phyloP scores from a whole-genome alignment of 306 rosid genomes.

The Hippophae tibetana region DNA sequence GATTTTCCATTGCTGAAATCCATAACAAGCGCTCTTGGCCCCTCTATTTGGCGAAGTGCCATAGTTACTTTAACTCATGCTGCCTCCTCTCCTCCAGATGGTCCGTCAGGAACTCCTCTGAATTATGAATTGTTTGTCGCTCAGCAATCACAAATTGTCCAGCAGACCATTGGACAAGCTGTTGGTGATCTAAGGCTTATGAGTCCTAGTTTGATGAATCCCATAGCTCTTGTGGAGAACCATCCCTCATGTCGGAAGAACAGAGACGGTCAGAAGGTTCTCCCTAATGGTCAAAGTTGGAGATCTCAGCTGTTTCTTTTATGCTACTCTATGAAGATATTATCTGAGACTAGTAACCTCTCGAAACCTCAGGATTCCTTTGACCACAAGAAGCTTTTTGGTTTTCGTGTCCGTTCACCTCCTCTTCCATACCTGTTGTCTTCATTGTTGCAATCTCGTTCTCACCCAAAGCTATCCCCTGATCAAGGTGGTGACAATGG shows the following conservation, averaged over 20 bases:
- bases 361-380: slow-evolving; percentile 70
- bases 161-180: slow-evolving; percentile 92
- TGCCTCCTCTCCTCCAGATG: slow-evolving; percentile 97
- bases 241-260: slow-evolving; percentile 93
- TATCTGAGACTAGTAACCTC: slow-evolving; percentile 58
- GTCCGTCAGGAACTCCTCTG: slow-evolving; percentile 82
- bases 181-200: slow-evolving; percentile 79
- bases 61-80: slow-evolving; percentile 82
- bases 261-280: slow-evolving; percentile 88
- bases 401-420: slow-evolving; percentile 76
- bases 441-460: slow-evolving; percentile 80
- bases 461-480: slow-evolving; percentile 78
- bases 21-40: slow-evolving; percentile 52
- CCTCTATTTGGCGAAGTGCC: slow-evolving; percentile 74
- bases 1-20: slow-evolving; percentile 73
- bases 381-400: slow-evolving; percentile 78
- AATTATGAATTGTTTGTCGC: slow-evolving; percentile 89
- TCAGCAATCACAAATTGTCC: slow-evolving; percentile 85
- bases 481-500: slow-evolving; percentile 91
- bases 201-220: slow-evolving; percentile 80
- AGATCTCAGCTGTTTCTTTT: slow-evolving; percentile 75
- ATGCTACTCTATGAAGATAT: slow-evolving; percentile 77
- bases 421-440: slow-evolving; percentile 91
- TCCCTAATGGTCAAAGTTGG: slow-evolving; percentile 95
- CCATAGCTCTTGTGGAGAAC: slow-evolving; percentile 85